A percentile compares a stretch with the other conserved stretches of the same genome.
Conservation (phyloP, 495 filamentous ascomycete genomes). For the Hyphodiscus hymeniophilus region DNA sequence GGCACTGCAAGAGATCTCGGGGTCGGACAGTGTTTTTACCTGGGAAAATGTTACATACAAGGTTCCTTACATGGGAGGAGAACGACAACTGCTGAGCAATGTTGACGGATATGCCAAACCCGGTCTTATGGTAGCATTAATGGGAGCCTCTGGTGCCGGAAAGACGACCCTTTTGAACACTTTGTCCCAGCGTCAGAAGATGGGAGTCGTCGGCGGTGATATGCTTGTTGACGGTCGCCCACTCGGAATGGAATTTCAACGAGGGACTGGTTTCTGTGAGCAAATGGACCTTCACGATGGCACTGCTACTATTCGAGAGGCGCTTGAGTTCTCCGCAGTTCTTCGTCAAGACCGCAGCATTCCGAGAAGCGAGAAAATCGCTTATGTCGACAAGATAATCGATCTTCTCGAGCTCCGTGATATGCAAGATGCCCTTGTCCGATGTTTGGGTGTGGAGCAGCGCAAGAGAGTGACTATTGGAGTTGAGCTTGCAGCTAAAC, state of each 20-base stretch:
- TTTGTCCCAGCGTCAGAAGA: constrained; percentile 65
- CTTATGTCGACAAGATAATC: constrained; percentile 55
- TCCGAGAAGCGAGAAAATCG: constrained; percentile 43
- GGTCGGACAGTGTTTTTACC: constrained; percentile 52
- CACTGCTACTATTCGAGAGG: constrained; percentile 38
- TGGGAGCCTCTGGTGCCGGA: constrained; percentile 79
- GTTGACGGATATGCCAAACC: constrained; percentile 69
- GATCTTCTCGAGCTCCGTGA: constrained; percentile 48
- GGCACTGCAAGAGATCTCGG: constrained; percentile 43
- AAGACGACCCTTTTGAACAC: constrained; percentile 73
- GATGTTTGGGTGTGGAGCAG: constrained; percentile 37
- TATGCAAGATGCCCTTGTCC: constrained; percentile 40
- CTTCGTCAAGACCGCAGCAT: constrained; percentile 34
- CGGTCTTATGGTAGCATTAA: constrained; percentile 68
- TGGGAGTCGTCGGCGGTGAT: constrained; percentile 61
- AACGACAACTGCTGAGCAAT: constrained; percentile 58
- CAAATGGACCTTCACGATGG: constrained; percentile 78
- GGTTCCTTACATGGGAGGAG: constrained; percentile 62
- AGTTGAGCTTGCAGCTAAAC: constrained; percentile 86
- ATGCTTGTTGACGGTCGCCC: constrained; percentile 73
- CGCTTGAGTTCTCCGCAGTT: constrained; percentile 39
- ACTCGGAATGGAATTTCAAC: constrained; percentile 64
- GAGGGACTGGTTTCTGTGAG: constrained; percentile 76
- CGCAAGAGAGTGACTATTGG: constrained; percentile 75
- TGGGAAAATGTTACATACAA: constrained; percentile 67